Evolutionary conservation across 2,329 filamentous ascomycete species (phyloP), one percentile per base, ranked within the genome.

Genomic region (Zelopaecilomyces penicillatus): DNA sequence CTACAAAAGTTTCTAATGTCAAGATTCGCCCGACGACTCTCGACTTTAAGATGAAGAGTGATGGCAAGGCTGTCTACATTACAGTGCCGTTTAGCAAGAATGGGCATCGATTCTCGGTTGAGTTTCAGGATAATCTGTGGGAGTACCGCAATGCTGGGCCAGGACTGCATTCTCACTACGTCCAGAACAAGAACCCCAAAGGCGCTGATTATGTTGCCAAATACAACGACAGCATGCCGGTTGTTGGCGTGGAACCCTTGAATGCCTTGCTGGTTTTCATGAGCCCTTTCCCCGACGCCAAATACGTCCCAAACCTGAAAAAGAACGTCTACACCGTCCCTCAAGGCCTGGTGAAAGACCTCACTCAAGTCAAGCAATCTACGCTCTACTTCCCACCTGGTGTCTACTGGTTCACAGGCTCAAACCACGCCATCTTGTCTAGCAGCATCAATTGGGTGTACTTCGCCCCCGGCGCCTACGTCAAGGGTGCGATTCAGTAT

Each of bases 401-500:
- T 3, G 58, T 63, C 10, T 63, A 66, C 51, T 59, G 54, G 52
- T 46, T 60, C 33, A 47, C 52, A 19, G 52, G 57, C n/a, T 47
- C 50, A 8, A 46, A 50, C 42, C 49, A 59, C 47, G 40, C 54
- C 34, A 49, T 41, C 11, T 48, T 55, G 4, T 45, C 41, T 19
- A 19, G 27, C 11, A 46, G 37, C 31, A 45, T 48, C 4, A 47
- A 51, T 26, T 65, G 59, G 52, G 54, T 59, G 3, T 56, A 61
- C 37, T 40, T 61, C 6, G 57, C 53, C 19, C 55, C 50, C 30
- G 64, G 64, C 1, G 59, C 64, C 8, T 66, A 65, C 42, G 58
- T 66, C 45, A 66, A 66, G 47, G 64, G 62, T 1, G 64, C 63
- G 1, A 50, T 66, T 29, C 43, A 66, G 47, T 66, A 58, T 50